These are phyloP conservation scores for Neonectria sp. DNA, from an alignment of 2,329 filamentous ascomycete species.

Conservation along the genomic window DNA sequence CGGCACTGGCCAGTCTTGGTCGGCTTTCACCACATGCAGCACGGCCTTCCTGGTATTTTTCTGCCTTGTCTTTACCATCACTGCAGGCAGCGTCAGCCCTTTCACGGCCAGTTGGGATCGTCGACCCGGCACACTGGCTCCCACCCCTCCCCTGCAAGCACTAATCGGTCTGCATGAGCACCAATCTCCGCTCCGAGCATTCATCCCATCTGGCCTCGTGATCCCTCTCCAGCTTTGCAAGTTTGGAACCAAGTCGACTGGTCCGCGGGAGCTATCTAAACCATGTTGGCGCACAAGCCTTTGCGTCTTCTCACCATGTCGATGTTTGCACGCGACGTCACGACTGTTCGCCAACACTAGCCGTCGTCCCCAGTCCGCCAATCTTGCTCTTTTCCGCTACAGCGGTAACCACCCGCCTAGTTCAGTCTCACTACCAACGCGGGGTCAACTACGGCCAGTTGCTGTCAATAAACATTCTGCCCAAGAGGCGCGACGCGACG, in stretches of 20 bases:
- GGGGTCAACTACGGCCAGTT: conserved; percentile 34
- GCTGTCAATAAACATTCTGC: conserved; percentile 28
- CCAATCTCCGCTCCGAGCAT: conserved; percentile 45
- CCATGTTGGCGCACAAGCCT: conserved; percentile 14
- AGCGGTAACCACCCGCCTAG: conserved; percentile 31
- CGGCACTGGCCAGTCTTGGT: conserved; percentile 6
- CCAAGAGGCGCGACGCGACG: conserved; percentile 28
- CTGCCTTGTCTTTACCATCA: conserved; percentile 28
- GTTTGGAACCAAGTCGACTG: conserved; percentile 27
- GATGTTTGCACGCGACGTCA: conserved; percentile 10
- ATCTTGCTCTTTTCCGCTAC: conserved; percentile 25
- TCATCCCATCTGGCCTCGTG: conserved; percentile 37
- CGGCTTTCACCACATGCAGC: not conserved
- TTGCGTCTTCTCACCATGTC: conserved; percentile 1
- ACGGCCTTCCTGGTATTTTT: conserved; percentile 14
- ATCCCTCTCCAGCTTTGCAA: conserved; percentile 32
- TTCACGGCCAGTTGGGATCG: conserved; percentile 26
- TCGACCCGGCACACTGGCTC: conserved; percentile 35
- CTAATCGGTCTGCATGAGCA: conserved; percentile 34
- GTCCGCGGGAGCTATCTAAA: conserved; percentile 28
- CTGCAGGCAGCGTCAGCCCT: conserved; percentile 35
- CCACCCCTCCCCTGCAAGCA: conserved; percentile 38
- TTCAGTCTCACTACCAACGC: conserved; percentile 38
- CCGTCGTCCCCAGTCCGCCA: conserved; percentile 10
- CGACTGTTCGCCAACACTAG: conserved; percentile 17